Evolutionary conservation across 2,329 filamentous ascomycete genomes (phyloP).

Genomic region (Zymoseptoria crescenta): DNA sequence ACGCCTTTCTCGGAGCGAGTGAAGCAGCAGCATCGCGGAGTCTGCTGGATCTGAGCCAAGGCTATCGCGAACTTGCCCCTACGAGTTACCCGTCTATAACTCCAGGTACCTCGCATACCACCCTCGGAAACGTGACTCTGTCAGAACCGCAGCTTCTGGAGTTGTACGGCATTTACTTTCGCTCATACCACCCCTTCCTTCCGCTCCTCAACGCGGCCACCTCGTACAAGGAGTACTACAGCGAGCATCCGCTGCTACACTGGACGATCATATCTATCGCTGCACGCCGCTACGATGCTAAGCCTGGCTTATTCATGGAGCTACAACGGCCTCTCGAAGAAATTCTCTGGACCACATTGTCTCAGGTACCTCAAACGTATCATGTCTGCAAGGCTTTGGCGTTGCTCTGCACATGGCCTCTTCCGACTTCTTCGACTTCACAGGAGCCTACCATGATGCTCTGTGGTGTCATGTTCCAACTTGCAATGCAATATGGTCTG

Average conservation of each 20-base stretch:
- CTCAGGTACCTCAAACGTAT: slow-evolving; percentile 69
- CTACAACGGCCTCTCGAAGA: slow-evolving; percentile 59
- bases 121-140: slow-evolving; percentile 43
- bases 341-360: slow-evolving; percentile 69
- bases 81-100: slow-evolving; percentile 44
- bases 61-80: slow-evolving; percentile 32
- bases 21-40: slow-evolving; percentile 32
- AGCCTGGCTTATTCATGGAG: slow-evolving; percentile 57
- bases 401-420: slow-evolving; percentile 71
- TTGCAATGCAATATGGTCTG: slow-evolving; percentile 73
- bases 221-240: slow-evolving; percentile 52
- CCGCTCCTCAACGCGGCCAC: slow-evolving; percentile 61
- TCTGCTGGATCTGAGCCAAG: slow-evolving; percentile 32
- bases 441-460: slow-evolving; percentile 76
- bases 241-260: slow-evolving; percentile 73
- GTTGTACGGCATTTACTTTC: slow-evolving; percentile 69
- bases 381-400: slow-evolving; percentile 76
- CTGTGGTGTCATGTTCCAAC: slow-evolving; percentile 78
- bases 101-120: slow-evolving; percentile 51
- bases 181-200: slow-evolving; percentile 67
- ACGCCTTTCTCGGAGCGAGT: slow-evolving; percentile 28
- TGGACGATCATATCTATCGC: slow-evolving; percentile 76
- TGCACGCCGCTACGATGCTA: slow-evolving; percentile 59
- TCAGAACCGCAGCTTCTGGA: slow-evolving; percentile 38
- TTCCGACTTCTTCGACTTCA: slow-evolving; percentile 73